Evolutionary conservation across 352 stramenopile genomes (phyloP), one percentile per base, ranked within the genome.

Genomic region (Blastocystis sp.): DNA sequence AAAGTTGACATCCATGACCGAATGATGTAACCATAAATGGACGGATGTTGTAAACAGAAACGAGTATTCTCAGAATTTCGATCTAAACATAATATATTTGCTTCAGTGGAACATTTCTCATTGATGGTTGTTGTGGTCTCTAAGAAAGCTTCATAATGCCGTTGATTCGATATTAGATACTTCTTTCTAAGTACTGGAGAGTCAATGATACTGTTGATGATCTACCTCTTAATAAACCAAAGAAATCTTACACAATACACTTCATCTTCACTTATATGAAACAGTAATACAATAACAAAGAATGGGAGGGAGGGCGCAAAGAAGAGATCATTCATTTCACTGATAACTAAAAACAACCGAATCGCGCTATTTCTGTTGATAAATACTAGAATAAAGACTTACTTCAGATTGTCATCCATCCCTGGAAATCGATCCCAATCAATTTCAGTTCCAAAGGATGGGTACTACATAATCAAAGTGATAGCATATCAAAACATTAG

Each of bases 311-410:
- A n/a, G 3, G 73, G 73, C 9, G 24, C 58, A 44, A 84, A 84
- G 30, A 66, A 84, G 22, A 84, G 37, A 48, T 84, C 73, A 64
- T 84, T 84, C 54, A 84, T 84, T 27, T 84, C 54, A 48, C 73
- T 84, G 5, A 84, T 53, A 13, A 84, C 48, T 22, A 84, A 84
- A 62, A 84, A 64, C 3, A 84, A 56, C 24, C 73, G 73, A 68
- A 84, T 84, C 3, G 73, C 53, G 59, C 73, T 68, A 22, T 84
- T 17, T 66, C 73, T 84, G 51, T n/a, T 24, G 27, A 64, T 54
- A 19, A 60, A 56, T 30, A 42, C 5, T 7, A 4, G 17, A 9
- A 6, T 19, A 1, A 60, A 84, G 17, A 27, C 30, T 4, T 22
- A 84, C 73, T 84, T 62, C 17, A 60, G 57, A 22, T 64, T 56